These are phyloP conservation scores for Durusdinium trenchii DNA, from an alignment of 73 alveolate genomes.

Conservation along the genomic window DNA sequence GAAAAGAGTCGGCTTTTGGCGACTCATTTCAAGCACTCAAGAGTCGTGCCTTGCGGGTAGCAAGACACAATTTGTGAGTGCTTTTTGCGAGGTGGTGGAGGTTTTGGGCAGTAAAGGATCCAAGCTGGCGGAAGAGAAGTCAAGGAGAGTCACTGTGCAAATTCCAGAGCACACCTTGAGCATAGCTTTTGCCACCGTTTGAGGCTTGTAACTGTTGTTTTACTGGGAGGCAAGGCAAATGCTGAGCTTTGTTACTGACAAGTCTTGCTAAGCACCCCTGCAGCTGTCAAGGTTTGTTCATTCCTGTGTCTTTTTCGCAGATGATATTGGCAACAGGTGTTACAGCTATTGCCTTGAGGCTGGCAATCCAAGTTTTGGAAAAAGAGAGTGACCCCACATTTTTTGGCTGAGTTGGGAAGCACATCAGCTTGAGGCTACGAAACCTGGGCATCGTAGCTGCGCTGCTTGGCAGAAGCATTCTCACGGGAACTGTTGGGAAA, in stretches of 20 bases:
- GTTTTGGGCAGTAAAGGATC: slow-evolving; percentile 37
- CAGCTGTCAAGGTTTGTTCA: too few relatives aligned
- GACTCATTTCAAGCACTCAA: background rate
- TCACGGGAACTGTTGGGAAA: too few relatives aligned
- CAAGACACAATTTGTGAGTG: background rate
- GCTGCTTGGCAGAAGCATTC: background rate
- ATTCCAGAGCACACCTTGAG: too few relatives aligned
- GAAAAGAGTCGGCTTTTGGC: background rate
- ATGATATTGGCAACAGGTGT: too few relatives aligned
- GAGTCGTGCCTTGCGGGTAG: background rate
- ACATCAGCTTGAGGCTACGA: slow-evolving; percentile 13
- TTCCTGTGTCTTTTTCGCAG: too few relatives aligned
- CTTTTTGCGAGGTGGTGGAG: slow-evolving; percentile 25
- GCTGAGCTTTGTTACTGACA: background rate
- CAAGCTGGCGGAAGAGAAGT: slow-evolving; percentile 50
- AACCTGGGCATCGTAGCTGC: slow-evolving; percentile 88
- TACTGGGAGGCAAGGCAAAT: background rate
- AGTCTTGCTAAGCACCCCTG: background rate
- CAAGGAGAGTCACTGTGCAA: background rate
- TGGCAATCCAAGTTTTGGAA: background rate
- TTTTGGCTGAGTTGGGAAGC: background rate
- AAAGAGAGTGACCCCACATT: background rate
- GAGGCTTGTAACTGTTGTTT: background rate
- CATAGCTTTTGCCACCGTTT: too few relatives aligned
- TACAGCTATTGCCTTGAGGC: slow-evolving; percentile 66